Conservation (phyloP, 805 yeast genomes). For the Clavispora phyllophila region DNA sequence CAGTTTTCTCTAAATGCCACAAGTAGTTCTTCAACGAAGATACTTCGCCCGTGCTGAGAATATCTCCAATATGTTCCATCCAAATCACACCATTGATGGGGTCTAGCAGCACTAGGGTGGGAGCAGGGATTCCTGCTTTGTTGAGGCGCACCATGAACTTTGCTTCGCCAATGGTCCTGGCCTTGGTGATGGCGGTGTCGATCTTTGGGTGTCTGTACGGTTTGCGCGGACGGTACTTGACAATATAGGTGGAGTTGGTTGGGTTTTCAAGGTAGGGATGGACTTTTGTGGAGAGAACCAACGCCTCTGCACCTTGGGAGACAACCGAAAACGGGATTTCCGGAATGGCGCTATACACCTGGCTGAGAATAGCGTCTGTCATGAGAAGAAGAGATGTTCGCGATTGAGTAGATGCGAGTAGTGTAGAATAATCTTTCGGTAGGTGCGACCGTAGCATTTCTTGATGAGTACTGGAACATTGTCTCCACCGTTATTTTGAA, state of each 20-base stretch:
- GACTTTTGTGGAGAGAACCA: conserved; percentile 54
- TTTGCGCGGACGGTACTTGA: conserved; percentile 85
- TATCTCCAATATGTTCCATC: conserved; percentile 76
- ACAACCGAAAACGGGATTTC: conserved; percentile 49
- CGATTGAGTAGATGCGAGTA: background rate
- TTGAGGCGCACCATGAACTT: conserved; percentile 59
- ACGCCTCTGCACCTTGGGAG: conserved; percentile 91
- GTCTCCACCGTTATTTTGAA: no score
- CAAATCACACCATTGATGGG: conserved; percentile 73
- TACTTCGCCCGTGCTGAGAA: conserved; percentile 44
- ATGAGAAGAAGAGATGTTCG: conserved; percentile 22
- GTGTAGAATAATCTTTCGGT: no score
- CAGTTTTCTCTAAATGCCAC: conserved; percentile 50
- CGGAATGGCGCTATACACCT: conserved; percentile 40
- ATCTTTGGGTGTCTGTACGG: conserved; percentile 84
- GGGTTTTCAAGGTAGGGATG: conserved; percentile 55
- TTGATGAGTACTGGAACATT: no score
- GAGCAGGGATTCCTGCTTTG: conserved; percentile 60
- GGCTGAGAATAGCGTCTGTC: conserved; percentile 49
- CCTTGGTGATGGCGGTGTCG: conserved; percentile 70
- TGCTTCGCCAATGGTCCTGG: conserved; percentile 80
- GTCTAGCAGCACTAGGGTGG: conserved; percentile 73
- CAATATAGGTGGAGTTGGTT: conserved; percentile 40
- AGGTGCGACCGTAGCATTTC: no score
- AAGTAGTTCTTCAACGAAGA: conserved; percentile 70